Conservation (phyloP, 495 filamentous ascomycete species). For the Tuber melanosporum region DNA sequence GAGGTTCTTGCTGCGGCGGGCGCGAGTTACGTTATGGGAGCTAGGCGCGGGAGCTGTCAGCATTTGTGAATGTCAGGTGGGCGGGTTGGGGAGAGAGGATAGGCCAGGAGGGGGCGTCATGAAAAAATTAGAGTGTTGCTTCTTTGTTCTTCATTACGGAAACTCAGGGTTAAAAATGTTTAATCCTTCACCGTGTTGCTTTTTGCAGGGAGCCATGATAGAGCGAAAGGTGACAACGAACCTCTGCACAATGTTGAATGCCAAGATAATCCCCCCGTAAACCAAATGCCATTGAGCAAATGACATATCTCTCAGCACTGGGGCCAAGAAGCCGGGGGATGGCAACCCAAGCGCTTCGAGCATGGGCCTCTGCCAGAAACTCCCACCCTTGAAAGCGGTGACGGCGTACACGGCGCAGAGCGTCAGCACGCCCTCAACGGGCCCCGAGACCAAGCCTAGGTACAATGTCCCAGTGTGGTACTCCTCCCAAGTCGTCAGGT, state of each 20-base stretch:
- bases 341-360: conserved; percentile 64
- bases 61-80: neutral
- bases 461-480: conserved; percentile 96
- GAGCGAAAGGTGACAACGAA: conserved; percentile 23
- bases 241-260: conserved; percentile 71
- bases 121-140: conserved; percentile 33
- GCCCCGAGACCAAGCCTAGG: conserved; percentile 84
- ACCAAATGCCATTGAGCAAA: conserved; percentile 91
- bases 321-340: conserved; percentile 58
- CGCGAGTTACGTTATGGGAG: conserved; percentile 72
- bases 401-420: conserved; percentile 75
- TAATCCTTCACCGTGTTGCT: conserved; percentile 28
- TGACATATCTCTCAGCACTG: conserved; percentile 63
- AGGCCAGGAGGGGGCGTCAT: conserved; percentile 21
- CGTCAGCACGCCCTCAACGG: conserved; percentile 88
- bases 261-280: conserved; percentile 76
- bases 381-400: conserved; percentile 76
- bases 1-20: conserved; percentile 66
- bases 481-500: conserved; percentile 98
- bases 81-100: neutral
- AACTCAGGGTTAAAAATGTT: conserved; percentile 36
- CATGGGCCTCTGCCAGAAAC: conserved; percentile 85
- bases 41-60: conserved; percentile 45
- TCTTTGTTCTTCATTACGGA: conserved; percentile 32
- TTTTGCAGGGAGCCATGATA: neutral